Percentiles rank a stretch among this genome's conserved stretches.
Conservation (phyloP, 495 filamentous ascomycete genomes). For the Diplogelasinospora grovesii region DNA sequence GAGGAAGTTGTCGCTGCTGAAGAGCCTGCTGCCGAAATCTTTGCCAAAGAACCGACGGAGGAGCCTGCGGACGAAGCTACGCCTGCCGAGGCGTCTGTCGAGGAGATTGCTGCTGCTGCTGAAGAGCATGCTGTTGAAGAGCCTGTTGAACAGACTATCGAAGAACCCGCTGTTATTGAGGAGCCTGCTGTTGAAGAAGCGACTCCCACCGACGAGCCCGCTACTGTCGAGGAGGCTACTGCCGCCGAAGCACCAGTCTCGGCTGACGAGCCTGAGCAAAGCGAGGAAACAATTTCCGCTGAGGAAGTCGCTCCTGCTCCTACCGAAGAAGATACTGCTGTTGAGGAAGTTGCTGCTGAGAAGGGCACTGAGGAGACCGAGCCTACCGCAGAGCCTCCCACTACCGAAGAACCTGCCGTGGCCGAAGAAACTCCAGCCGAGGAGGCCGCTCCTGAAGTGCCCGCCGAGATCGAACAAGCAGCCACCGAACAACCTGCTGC, state of each 20-base stretch:
- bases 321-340: neutral
- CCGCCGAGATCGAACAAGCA: neutral
- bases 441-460: slow-evolving; percentile 1
- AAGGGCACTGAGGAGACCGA: slow-evolving; percentile 3
- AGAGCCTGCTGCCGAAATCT: slow-evolving; percentile 2
- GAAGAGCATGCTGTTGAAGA: slow-evolving; percentile 7
- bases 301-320: slow-evolving; percentile 1
- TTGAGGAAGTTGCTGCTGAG: slow-evolving; percentile 1
- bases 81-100: slow-evolving; percentile 2
- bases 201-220: slow-evolving; percentile 1
- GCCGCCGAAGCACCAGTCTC: neutral
- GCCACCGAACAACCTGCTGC: neutral
- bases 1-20: slow-evolving; percentile 6
- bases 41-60: slow-evolving; percentile 2
- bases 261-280: neutral
- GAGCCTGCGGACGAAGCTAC: neutral
- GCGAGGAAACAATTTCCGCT: neutral
- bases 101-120: neutral
- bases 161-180: slow-evolving; percentile 7
- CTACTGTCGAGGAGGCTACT: slow-evolving; percentile 1
- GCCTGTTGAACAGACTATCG: neutral
- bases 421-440: slow-evolving; percentile 6
- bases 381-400: slow-evolving; percentile 1
- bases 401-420: neutral
- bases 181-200: slow-evolving; percentile 6